Conservation (phyloP, 2,329 filamentous ascomycete genomes). For the Alternaria longipes region DNA sequence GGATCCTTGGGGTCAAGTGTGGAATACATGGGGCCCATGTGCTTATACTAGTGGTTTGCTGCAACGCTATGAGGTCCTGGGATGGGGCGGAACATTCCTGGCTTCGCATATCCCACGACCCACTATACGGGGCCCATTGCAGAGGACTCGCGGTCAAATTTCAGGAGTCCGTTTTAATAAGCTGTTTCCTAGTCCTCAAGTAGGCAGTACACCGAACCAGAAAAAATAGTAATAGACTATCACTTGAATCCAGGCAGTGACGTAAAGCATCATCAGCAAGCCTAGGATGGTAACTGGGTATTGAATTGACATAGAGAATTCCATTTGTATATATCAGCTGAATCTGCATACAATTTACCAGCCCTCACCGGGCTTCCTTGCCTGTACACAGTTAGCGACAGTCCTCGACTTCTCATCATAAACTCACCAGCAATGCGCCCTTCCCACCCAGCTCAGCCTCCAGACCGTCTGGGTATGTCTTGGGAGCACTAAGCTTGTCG, state of each 20-base stretch:
- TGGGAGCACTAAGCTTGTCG: constrained; percentile 57
- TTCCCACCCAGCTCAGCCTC: constrained; percentile 60
- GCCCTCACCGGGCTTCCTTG: constrained; percentile 33
- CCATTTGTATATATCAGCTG: constrained; percentile 14
- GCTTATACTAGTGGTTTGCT: background rate
- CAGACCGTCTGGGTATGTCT: constrained; percentile 58
- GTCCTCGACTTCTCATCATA: rapidly evolving
- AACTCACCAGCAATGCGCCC: constrained; percentile 52
- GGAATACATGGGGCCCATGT: background rate
- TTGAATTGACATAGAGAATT: constrained; percentile 13
- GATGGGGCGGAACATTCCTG: background rate
- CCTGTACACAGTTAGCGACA: constrained; percentile 25
- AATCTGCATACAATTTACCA: constrained; percentile 23
- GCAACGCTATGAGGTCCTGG: background rate
- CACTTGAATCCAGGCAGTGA: background rate
- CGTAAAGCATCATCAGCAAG: background rate
- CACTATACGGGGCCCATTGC: background rate
- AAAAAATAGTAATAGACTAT: background rate
- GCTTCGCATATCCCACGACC: background rate
- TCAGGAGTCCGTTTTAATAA: background rate
- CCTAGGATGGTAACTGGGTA: background rate
- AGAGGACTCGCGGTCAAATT: background rate
- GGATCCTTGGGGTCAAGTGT: background rate
- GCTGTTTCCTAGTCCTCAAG: background rate
- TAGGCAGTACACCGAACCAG: background rate